Base-by-base conservation (phyloP, 805 yeast genomes). In the Torulaspora quercuum region DNA sequence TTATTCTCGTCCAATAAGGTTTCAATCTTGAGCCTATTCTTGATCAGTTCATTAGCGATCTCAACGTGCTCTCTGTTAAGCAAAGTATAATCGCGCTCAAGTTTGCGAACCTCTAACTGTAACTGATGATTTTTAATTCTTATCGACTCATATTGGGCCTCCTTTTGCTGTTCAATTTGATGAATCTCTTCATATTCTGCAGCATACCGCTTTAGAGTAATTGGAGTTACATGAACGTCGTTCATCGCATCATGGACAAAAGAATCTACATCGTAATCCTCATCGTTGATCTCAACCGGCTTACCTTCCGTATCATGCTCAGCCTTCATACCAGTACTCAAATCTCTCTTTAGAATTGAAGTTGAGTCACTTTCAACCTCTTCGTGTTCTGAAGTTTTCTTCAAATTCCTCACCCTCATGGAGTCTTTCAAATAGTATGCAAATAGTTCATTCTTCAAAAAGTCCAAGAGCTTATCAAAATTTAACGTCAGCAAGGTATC, bases 31-130 rank as follows among this genome's bases (percentile, higher is more conserved):
- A 89, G 75, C 52, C 92, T 80, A 25, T 84, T 81, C 45, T 76
- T 77, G 21, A 90, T 87, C 79, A 92, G 76, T 47, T 80, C 86
- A 61, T 89, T 90, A 3, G 95, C 95, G 24, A 88, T 76, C 37
- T 76, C 82, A 18, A 88, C 76, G 59, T 92, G 97, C 53, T 89
- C 96, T 42, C 76, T 70, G 55, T 85, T 87, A 41, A 90, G 65
- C 2, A 76, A 65, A 3, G 81, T 75, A 52, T 80, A 79, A 14
- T 80, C 74, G 11, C 78, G 69, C 59, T 87, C 95, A 24, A 88
- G 68, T 41, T 77, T 73, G 52, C 83, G 73, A 35, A 87, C 80
- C 46, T 85, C 86, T 46, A 77, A 74, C 15, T 86, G 73, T 38
- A 90, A 65, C 45, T 76, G 75, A 8, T 86, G 85, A 59, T 90